These are phyloP conservation scores for Yamadazyma diddensiae DNA, from an alignment of 1,139 yeast species.

Conservation along the genomic window DNA sequence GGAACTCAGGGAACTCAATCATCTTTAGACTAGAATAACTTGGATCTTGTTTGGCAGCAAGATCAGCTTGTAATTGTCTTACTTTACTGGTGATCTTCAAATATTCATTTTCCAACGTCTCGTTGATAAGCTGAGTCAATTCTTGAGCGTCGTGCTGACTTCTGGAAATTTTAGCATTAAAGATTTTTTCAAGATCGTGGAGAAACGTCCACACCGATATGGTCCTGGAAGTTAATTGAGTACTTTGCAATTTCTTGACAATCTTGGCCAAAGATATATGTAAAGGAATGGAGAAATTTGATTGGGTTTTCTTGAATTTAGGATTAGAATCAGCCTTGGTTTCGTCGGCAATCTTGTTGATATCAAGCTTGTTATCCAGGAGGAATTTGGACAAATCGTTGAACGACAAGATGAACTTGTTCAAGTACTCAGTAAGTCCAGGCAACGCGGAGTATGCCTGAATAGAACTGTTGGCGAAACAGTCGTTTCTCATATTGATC, in stretches of 20 bases:
- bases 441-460: conserved; percentile 81
- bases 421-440: conserved; percentile 59
- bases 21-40: conserved; percentile 20
- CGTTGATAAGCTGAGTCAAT: conserved; percentile 73
- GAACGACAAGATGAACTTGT: conserved; percentile 32
- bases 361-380: conserved; percentile 20
- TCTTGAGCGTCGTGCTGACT: conserved; percentile 96
- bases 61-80: conserved; percentile 16
- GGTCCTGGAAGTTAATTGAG: conserved; percentile 52
- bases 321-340: conserved; percentile 15
- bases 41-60: conserved; percentile 3
- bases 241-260: conserved; percentile 59
- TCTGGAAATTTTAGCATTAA: conserved; percentile 71
- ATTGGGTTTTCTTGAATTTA: conserved; percentile 24
- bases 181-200: conserved; percentile 71
- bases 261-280: conserved; percentile 58
- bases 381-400: conserved; percentile 27
- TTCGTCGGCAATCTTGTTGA: conserved; percentile 17
- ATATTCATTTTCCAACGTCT: conserved; percentile 72
- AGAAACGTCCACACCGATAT: conserved; percentile 78
- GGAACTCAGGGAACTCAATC: conserved; percentile 56
- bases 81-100: conserved; percentile 37
- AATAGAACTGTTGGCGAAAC: conserved; percentile 88
- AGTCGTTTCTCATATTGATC: conserved; percentile 78
- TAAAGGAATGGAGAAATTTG: conserved; percentile 42